Base-by-base conservation (phyloP, 805 yeast species). In the Isabelozyma rhagii region DNA sequence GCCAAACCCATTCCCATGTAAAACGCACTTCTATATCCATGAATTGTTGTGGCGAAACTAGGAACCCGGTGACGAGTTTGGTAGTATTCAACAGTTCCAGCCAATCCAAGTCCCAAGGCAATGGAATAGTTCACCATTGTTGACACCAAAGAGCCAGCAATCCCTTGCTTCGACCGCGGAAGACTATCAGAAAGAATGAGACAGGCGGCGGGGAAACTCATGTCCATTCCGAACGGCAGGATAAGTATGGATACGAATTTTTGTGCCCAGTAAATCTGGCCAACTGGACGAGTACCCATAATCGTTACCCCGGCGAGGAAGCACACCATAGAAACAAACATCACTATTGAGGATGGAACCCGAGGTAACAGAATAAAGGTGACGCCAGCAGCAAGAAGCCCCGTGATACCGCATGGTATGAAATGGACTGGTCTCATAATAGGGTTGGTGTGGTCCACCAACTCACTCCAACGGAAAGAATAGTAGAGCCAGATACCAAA, bases 191-290 rank as follows among this genome's bases (percentile, higher is more conserved):
- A 76, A 41, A 87, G 64, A 9, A 84, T 74, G 46, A 87, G 72
- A 0, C 89, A 80, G 0, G 87, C 83, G 0, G 92, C 85, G 0
- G 96, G 94, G 62, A 86, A 87, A 11, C 88, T 81, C 71, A 83
- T 73, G 61, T 87, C 93, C 90, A 87, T 85, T 2, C 91, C 94
- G 67, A 82, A 83, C 9, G 85, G 80, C 9, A 79, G 67, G 2
- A 86, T 63, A 8, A 83, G 50, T 68, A 78, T 67, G 21, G 80
- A 73, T 2, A 84, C 82, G 58, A 87, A 77, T 7, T 78, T 67
- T 62, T 82, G 79, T 1, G 76, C 73, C 81, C 83, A 87, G 59
- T 79, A 88, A 0, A 78, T 70, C 60, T 86, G 88, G 43, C 78
- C 62, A 0, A 75, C 77, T 0, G 90, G 89, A 38, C 83, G 71